phyloP scores from a whole-genome alignment of 257 asterid genomes.

The Solanum clarkiae region DNA sequence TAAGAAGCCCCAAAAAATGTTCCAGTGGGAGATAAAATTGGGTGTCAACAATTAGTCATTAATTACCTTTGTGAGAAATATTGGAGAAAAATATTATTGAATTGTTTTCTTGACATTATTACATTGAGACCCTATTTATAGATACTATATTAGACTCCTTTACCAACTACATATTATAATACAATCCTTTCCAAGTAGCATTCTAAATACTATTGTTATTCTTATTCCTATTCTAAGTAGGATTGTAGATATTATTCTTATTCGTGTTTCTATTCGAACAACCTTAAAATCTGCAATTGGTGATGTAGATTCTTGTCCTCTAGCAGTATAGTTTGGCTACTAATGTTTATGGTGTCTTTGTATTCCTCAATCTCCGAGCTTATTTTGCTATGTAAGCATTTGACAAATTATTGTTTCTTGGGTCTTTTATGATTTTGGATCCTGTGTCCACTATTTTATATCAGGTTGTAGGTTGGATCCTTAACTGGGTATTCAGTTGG shows the following conservation, averaged over 20 bases:
- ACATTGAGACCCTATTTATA: no score
- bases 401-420: not conserved
- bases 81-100: no score
- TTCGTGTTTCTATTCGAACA: no score
- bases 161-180: no score
- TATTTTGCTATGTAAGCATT: not conserved
- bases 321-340: not conserved
- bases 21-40: not conserved
- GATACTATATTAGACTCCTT: no score
- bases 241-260: no score
- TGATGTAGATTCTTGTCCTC: not conserved
- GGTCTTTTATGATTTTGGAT: not conserved
- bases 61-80: not conserved
- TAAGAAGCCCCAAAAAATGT: not conserved
- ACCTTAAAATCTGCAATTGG: not conserved
- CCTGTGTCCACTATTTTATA: not conserved
- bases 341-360: not conserved
- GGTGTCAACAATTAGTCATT: not conserved
- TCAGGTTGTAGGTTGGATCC: not conserved
- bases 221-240: no score
- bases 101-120: no score
- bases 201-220: no score
- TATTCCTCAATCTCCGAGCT: not conserved
- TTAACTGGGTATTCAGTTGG: not conserved
- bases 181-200: no score